phyloP scores from a whole-genome alignment of 1,284 basidiomycete genomes.

The Peniophora sp. region DNA sequence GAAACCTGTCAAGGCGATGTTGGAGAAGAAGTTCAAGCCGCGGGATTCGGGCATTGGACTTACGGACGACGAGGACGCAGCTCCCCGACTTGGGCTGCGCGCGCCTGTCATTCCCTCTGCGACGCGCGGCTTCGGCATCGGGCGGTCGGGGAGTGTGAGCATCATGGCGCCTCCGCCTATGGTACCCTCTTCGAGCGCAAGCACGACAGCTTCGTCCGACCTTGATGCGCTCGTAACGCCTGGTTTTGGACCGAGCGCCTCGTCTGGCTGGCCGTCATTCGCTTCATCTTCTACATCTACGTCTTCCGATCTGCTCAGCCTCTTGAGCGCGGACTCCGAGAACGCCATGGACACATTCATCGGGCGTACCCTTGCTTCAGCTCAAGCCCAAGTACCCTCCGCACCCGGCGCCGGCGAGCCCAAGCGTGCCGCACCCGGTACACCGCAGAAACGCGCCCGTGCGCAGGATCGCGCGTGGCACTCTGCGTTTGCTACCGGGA shows the following conservation, averaged over 20 bases:
- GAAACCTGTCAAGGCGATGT: slow-evolving; percentile 29
- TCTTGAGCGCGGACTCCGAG: slow-evolving; percentile 20
- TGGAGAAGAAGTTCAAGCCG: slow-evolving; percentile 61
- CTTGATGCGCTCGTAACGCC: slow-evolving; percentile 60
- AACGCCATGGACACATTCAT: slow-evolving; percentile 64
- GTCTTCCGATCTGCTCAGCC: slow-evolving; percentile 21
- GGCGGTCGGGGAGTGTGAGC: slow-evolving; percentile 24
- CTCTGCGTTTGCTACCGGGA: slow-evolving; percentile 56
- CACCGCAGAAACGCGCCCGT: slow-evolving; percentile 69
- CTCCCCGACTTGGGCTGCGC: slow-evolving; percentile 9
- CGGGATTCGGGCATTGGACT: slow-evolving; percentile 60
- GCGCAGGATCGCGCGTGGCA: slow-evolving; percentile 67
- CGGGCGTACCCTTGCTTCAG: slow-evolving; percentile 41
- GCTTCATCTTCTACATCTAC: slow-evolving; percentile 31
- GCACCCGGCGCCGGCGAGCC: slow-evolving; percentile 33
- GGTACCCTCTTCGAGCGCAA: slow-evolving; percentile 47
- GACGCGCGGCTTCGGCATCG: slow-evolving; percentile 14
- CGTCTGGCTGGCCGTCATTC: slow-evolving; percentile 57
- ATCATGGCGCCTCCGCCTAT: slow-evolving; percentile 44
- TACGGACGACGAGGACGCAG: slow-evolving; percentile 49
- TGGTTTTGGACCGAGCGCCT: slow-evolving; percentile 39
- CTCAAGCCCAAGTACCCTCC: slow-evolving; percentile 40
- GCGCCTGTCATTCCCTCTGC: slow-evolving; percentile 3
- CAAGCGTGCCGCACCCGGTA: slow-evolving; percentile 60
- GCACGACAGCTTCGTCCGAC: slow-evolving; percentile 44